A percentile compares a stretch with the other conserved stretches of the same genome.
phyloP scores from a whole-genome alignment of 306 rosid genomes.

The Morella rubra region DNA sequence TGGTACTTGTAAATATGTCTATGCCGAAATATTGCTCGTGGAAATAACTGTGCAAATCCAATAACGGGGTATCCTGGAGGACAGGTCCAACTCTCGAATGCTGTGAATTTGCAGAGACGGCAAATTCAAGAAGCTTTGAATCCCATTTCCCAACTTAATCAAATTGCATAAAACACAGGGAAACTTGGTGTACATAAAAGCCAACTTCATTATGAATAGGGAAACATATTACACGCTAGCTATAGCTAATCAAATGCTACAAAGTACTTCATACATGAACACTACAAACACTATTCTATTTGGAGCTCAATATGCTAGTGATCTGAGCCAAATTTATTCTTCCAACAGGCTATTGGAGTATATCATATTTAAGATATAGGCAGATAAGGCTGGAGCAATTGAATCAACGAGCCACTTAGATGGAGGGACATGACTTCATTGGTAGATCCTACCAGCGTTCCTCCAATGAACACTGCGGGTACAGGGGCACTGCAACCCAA shows the following conservation, averaged over 20 bases:
- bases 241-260: conserved; percentile 56
- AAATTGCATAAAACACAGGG: background rate
- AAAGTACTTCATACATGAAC: conserved; percentile 36
- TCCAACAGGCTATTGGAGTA: conserved; percentile 36
- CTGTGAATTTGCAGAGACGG: too few species aligned
- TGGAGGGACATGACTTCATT: conserved; percentile 98
- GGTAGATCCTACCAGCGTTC: conserved; percentile 76
- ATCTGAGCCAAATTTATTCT: conserved; percentile 60
- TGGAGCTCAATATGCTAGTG: conserved; percentile 35
- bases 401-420: conserved; percentile 69
- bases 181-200: conserved; percentile 30
- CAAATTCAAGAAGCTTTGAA: background rate
- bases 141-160: background rate
- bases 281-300: conserved; percentile 41
- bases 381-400: conserved; percentile 54
- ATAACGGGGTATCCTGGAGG: too few species aligned
- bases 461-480: conserved; percentile 94
- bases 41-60: too few species aligned
- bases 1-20: background rate
- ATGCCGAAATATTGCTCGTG: background rate
- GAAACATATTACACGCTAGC: conserved; percentile 50
- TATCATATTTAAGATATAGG: conserved; percentile 25
- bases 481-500: conserved; percentile 66
- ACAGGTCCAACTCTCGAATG: too few species aligned
- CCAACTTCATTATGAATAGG: conserved; percentile 58